Percentiles rank a stretch among this genome's conserved stretches.
phyloP scores from a whole-genome alignment of 139 green algal genomes.

The Chlamydomonas applanata region DNA sequence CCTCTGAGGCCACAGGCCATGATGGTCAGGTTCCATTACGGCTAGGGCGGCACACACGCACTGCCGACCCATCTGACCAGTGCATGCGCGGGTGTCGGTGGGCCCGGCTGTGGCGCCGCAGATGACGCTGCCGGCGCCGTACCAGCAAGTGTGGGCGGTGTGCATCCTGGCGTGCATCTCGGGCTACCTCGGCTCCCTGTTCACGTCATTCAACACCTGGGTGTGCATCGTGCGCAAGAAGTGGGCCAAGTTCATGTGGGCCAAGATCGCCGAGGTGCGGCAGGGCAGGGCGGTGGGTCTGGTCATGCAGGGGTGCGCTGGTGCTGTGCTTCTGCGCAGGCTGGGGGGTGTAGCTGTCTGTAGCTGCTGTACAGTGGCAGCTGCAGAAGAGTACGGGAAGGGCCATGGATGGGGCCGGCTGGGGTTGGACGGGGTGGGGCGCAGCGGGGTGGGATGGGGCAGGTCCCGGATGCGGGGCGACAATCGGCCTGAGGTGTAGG shows the following conservation, averaged over 20 bases:
- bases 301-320: neutral
- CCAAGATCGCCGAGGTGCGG: conserved; percentile 38
- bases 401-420: no score
- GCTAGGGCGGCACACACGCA: no score
- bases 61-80: no score
- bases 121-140: conserved; percentile 20
- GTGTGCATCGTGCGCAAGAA: conserved; percentile 57
- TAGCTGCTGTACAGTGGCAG: neutral
- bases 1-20: no score
- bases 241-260: conserved; percentile 50
- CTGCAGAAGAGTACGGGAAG: neutral
- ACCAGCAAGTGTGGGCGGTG: conserved; percentile 44
- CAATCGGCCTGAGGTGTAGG: no score
- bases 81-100: no score
- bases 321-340: neutral
- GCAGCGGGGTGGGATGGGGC: neutral
- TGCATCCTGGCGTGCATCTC: conserved; percentile 41
- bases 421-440: no score
- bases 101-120: no score
- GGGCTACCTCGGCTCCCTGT: conserved; percentile 49
- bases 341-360: neutral
- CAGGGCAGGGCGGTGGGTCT: neutral
- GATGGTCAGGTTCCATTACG: no score
- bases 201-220: conserved; percentile 61
- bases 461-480: no score